Percentiles rank a stretch among this genome's conserved stretches.
phyloP scores from a whole-genome alignment of 2,329 filamentous ascomycete species.

The Trichoderma oligosporum region DNA sequence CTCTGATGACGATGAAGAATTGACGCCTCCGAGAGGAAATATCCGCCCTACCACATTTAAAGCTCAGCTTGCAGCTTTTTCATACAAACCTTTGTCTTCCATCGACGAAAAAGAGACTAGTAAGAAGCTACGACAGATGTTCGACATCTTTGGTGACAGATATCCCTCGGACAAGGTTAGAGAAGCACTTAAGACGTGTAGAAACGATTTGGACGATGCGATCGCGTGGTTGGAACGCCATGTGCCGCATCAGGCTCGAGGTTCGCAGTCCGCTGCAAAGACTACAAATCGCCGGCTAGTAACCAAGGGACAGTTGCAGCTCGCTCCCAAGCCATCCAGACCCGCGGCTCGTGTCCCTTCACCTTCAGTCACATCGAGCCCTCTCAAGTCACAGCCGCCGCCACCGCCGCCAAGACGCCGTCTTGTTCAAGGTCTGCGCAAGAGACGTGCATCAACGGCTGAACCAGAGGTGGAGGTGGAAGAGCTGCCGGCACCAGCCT shows the following conservation, averaged over 20 bases:
- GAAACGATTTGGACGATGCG: slow-evolving; percentile 37
- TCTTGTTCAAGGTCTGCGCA: slow-evolving; percentile 37
- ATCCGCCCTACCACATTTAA: slow-evolving; percentile 59
- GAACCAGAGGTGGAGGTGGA: slow-evolving; percentile 25
- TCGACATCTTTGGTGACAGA: slow-evolving; percentile 33
- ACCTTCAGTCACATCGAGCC: slow-evolving; percentile 18
- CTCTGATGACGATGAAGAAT: slow-evolving; percentile 50
- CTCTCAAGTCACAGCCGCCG: slow-evolving; percentile 19
- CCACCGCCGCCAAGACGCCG: slow-evolving; percentile 33
- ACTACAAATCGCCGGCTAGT: slow-evolving; percentile 28
- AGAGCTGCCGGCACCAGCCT: slow-evolving; percentile 25
- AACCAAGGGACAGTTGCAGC: slow-evolving; percentile 31
- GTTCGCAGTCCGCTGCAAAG: slow-evolving; percentile 15
- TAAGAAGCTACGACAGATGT: slow-evolving; percentile 36
- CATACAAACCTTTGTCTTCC: slow-evolving; percentile 45
- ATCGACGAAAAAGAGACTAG: slow-evolving; percentile 37
- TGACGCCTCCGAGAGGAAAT: slow-evolving; percentile 54
- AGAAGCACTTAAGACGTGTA: slow-evolving; percentile 32
- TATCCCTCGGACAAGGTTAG: slow-evolving; percentile 32
- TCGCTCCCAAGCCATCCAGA: slow-evolving; percentile 18
- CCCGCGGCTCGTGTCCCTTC: not conserved
- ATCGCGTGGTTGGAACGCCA: slow-evolving; percentile 31
- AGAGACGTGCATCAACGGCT: slow-evolving; percentile 21
- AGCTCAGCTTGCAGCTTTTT: slow-evolving; percentile 37
- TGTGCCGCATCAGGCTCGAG: slow-evolving; percentile 12